A percentile compares a stretch with the other conserved stretches of the same genome.
Evolutionary conservation across 495 filamentous ascomycete species (phyloP).

Genomic region (Aspergillus incahuasiensis): DNA sequence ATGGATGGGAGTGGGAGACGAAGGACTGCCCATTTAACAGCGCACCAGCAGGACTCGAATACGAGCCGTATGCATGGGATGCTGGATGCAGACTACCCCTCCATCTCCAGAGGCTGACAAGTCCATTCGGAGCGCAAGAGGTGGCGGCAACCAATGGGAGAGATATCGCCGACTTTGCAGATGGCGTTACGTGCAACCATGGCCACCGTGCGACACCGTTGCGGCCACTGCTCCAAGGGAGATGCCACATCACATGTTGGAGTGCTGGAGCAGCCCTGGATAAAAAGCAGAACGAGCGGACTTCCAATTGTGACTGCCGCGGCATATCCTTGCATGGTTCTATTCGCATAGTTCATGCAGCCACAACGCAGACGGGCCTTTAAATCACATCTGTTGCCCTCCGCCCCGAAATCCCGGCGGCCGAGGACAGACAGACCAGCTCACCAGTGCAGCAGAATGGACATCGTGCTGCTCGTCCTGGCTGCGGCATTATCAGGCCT

Average conservation of each 20-base stretch:
- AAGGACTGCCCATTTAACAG: slow-evolving; percentile 2
- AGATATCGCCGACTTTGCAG: not conserved
- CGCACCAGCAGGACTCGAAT: not conserved
- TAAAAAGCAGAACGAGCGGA: not conserved
- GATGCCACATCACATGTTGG: not conserved
- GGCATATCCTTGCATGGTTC: not conserved
- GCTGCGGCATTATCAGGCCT: not conserved
- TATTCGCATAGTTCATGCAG: not conserved
- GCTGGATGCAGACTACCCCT: not conserved
- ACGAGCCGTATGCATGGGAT: not conserved
- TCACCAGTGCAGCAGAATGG: not conserved
- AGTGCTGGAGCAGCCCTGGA: not conserved
- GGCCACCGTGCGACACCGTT: not conserved
- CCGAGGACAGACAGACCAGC: too few relatives aligned
- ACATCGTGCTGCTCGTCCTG: not conserved
- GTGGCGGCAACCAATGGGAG: not conserved
- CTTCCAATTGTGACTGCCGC: not conserved
- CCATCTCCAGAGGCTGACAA: not conserved
- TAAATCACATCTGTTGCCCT: not conserved
- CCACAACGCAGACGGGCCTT: not conserved
- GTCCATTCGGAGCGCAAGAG: not conserved
- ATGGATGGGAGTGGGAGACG: too few relatives aligned
- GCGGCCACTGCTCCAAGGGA: not conserved
- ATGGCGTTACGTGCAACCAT: not conserved
- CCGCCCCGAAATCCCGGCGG: not conserved